Evolutionary conservation across 345 rosid species (phyloP).

Genomic region (Sisymbrium altissimum): DNA sequence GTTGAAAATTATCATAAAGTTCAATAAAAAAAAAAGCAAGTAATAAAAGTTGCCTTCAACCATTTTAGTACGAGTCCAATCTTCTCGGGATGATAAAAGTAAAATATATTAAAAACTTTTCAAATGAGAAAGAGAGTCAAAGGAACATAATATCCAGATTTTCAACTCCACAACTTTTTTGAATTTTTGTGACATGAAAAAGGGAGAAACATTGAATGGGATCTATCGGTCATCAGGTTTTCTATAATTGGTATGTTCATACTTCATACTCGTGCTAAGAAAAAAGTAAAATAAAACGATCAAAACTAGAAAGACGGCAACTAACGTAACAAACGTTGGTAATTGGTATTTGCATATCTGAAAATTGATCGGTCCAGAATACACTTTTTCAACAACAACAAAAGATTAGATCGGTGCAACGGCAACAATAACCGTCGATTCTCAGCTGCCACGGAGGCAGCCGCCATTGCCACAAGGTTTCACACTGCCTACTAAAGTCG

Average conservation of each 20-base stretch:
- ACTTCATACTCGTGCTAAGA: constrained; percentile 18
- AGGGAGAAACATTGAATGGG: constrained; percentile 22
- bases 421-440: not conserved
- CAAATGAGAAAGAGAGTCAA: constrained; percentile 24
- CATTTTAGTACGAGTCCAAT: constrained; percentile 13
- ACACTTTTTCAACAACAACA: too few species aligned
- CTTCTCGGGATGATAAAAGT: constrained; percentile 12
- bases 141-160: constrained; percentile 26
- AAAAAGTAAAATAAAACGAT: not conserved
- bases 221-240: constrained; percentile 10
- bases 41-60: constrained; percentile 14
- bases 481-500: not conserved
- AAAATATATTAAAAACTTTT: not conserved
- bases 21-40: not conserved
- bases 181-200: not conserved
- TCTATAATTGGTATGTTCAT: constrained; percentile 13
- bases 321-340: not conserved
- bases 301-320: not conserved
- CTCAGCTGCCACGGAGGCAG: not conserved
- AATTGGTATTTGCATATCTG: not conserved
- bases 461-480: not conserved
- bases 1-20: constrained; percentile 18
- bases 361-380: not conserved
- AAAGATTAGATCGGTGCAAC: not conserved
- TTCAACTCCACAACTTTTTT: constrained; percentile 23